These are phyloP conservation scores for Rhizopus delemar DNA, from an alignment of 371 early-diverging fungal species.

Conservation along the genomic window DNA sequence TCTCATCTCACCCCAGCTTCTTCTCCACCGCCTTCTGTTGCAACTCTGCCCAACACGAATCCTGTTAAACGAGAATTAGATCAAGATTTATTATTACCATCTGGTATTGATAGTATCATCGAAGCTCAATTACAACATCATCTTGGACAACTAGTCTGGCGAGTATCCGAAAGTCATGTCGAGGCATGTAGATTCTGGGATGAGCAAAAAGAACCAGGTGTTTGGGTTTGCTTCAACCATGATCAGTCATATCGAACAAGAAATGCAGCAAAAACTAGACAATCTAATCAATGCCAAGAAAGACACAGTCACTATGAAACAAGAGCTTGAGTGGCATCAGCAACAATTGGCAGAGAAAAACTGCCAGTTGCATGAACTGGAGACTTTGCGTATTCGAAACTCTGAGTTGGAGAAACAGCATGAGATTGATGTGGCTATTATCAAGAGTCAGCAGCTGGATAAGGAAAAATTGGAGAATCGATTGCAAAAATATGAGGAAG, in stretches of 20 bases:
- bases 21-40: background rate
- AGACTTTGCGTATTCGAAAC: conserved; percentile 21
- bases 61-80: background rate
- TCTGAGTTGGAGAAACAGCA: conserved; percentile 27
- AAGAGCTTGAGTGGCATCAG: conserved; percentile 21
- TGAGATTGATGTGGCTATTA: conserved; percentile 9
- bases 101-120: conserved; percentile 20
- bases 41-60: background rate
- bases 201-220: conserved; percentile 43
- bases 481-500: background rate
- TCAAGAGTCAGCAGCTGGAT: background rate
- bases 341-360: conserved; percentile 14
- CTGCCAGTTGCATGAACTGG: conserved; percentile 32
- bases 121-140: conserved; percentile 32
- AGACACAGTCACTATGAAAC: background rate
- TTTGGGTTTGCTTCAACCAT: conserved; percentile 28
- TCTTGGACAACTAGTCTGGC: conserved; percentile 37
- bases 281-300: background rate
- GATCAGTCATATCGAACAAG: conserved; percentile 21
- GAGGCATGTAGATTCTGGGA: conserved; percentile 41
- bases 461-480: background rate
- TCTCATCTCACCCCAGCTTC: background rate
- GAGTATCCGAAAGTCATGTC: conserved; percentile 36
- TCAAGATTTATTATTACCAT: background rate
- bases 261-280: conserved; percentile 1